phyloP scores from a whole-genome alignment of 139 green algal species.

The Chlamydomonas asymmetrica region DNA sequence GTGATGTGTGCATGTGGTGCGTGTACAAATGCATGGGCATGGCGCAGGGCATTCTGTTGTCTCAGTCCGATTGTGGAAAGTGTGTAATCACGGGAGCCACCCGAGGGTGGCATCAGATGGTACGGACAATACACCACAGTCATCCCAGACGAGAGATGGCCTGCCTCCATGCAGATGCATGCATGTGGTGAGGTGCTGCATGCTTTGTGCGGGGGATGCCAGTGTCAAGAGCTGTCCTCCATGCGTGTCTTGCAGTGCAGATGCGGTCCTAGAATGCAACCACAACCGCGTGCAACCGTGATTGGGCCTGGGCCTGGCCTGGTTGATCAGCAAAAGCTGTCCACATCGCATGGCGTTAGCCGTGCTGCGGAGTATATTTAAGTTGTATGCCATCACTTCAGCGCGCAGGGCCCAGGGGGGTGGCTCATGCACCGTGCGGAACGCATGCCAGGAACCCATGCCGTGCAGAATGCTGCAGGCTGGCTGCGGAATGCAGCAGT shows the following conservation, averaged over 20 bases:
- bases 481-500: background rate
- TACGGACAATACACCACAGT: conserved; percentile 26
- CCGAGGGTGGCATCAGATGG: conserved; percentile 12
- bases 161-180: background rate
- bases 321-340: conserved; percentile 31
- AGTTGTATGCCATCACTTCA: conserved; percentile 53
- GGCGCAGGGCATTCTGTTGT: conserved; percentile 1
- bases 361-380: conserved; percentile 63
- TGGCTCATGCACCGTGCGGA: background rate
- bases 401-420: background rate
- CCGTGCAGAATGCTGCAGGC: background rate
- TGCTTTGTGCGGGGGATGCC: too few relatives aligned
- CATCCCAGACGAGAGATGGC: conserved; percentile 5
- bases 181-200: too few relatives aligned
- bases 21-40: too few relatives aligned
- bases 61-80: conserved; percentile 6
- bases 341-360: conserved; percentile 8
- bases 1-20: too few relatives aligned
- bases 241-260: too few relatives aligned
- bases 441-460: background rate
- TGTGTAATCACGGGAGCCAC: background rate
- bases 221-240: background rate
- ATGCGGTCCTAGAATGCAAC: background rate
- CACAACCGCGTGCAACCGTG: background rate
- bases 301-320: background rate